Percentiles rank a stretch among this genome's conserved stretches.
These are phyloP conservation scores for Zygosaccharomyces sapae DNA, from an alignment of 1,139 yeast species.

Conservation along the genomic window DNA sequence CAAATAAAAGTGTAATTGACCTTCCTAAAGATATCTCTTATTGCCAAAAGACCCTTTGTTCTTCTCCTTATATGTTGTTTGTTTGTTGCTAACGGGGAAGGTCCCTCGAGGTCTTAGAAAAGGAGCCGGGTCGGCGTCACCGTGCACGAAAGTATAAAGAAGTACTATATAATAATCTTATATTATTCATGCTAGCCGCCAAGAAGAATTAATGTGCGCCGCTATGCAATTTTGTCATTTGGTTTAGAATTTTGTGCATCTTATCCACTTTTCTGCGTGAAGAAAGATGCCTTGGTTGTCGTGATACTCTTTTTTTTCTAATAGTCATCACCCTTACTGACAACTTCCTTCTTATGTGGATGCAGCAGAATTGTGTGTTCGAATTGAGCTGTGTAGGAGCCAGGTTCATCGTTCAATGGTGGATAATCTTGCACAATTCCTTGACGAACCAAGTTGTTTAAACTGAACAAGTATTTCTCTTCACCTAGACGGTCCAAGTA, in stretches of 20 bases:
- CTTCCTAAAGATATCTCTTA: background rate
- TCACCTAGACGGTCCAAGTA: conserved; percentile 89
- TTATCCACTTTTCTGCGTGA: background rate
- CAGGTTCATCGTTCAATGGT: conserved; percentile 83
- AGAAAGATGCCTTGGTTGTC: background rate
- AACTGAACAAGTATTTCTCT: conserved; percentile 85
- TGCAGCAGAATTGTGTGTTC: conserved; percentile 92
- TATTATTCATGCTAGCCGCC: background rate
- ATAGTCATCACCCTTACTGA: conserved; percentile 92
- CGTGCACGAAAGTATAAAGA: background rate
- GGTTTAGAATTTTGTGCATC: background rate
- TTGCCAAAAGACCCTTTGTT: conserved; percentile 1
- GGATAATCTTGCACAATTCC: conserved; percentile 93
- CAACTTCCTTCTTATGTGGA: conserved; percentile 90
- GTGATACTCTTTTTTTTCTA: conserved; percentile 30
- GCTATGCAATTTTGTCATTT: background rate
- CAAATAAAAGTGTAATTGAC: background rate
- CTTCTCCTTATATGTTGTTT: conserved; percentile 5
- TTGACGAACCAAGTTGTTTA: conserved; percentile 76
- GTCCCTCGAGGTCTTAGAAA: conserved; percentile 3
- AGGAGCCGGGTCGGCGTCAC: conserved; percentile 2
- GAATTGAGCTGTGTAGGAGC: conserved; percentile 91
- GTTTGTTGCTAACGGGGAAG: conserved; percentile 5
- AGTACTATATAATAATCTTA: background rate
- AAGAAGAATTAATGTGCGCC: background rate